Base-by-base conservation (phyloP, 1,139 yeast species). In the Protomyces arabidopsidicola region DNA sequence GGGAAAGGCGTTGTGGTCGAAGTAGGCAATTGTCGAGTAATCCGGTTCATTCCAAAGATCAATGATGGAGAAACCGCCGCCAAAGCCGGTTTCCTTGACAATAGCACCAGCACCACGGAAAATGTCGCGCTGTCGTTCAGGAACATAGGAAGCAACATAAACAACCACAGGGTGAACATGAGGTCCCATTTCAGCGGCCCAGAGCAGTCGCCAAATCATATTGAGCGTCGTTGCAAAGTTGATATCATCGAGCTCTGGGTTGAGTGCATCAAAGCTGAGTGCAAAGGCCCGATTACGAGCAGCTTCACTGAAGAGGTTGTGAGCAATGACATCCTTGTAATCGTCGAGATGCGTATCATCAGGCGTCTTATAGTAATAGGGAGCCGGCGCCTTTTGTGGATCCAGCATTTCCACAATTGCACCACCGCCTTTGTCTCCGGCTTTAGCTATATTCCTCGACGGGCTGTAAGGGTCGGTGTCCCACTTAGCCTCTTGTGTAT, bases 1-100 rank as follows among this genome's bases (percentile, higher is more conserved):
- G 0, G 96, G 90, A 62, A 90, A 77, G 2, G 90, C 84, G 72
- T 91, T 98, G 2, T 90, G 84, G 74, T 91, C 98, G 68, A 91
- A 75, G 71, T 87, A 91, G 59, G 90, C 79, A 0, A 90, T 76
- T 67, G 79, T 82, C 20, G 82, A 82, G 73, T 79, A 90, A 64
- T 83, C 80, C 6, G 75, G 72, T 66, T 85, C 80, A 51, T 80
- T 78, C 95, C 96, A 91, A 5, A 57, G 39, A 27, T 51, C 61
- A 22, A 51, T 35, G 18, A 42, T 42, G 24, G 48, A 42, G 18
- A 42, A 42, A 10, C 22, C 48, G 10, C 22, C 24, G 48, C 48
- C 48, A 18, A 42, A 42, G 6, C 48, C 48, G 18, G 20, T 42
- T 42, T 57, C 61, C 61, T 57, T 57, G 50, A 57, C 61, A 14